Base-by-base conservation (phyloP, 1,284 basidiomycete species). In the Porogramme epimiltina region DNA sequence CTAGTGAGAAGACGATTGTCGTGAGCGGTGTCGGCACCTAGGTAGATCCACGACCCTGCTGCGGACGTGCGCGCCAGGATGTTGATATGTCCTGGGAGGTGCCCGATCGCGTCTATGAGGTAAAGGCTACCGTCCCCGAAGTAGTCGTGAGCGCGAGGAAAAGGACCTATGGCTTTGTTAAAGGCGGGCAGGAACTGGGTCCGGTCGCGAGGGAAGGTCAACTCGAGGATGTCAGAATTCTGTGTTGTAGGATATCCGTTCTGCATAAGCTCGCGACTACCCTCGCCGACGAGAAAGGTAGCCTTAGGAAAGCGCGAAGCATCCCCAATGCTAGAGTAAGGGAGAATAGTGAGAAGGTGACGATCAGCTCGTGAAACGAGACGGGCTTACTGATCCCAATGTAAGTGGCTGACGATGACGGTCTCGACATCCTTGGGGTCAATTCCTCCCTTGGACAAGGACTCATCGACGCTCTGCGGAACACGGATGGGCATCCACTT, bases 21-120 rank as follows among this genome's bases (percentile, higher is more conserved):
- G 59, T 84, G 83, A 4, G 77, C 80, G 40, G 74, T 75, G 60
- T 84, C 81, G 0, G 76, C 80, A 2, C 70, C 80, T n/a, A 85
- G 71, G 54, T 75, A 79, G 22, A 82, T 70, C 82, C 81, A 84
- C 4, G 68, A 73, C 4, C 80, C 81, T 19, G 78, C 71, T 3
- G 70, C 34, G 15, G 78, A 80, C 19, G 82, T 84, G 41, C 83
- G 78, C n/a, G 72, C 77, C 10, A 84, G 72, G 23, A 78, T 61
- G 50, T 79, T 81, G 51, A 84, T 52, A 58, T 84, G 81, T 0
- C 81, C 80, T 0, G 69, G 60, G 20, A 79, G 68, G 61, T 84
- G 81, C 0, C 81, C 81, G 2, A 77, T 74, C 1, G 80, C 73
- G 54, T 83, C 76, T 51, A 84, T 65, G 50, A 85, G 68, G 61